These are phyloP conservation scores for Cystoderma amianthinum DNA, from an alignment of 768 basidiomycete species.

Conservation along the genomic window DNA sequence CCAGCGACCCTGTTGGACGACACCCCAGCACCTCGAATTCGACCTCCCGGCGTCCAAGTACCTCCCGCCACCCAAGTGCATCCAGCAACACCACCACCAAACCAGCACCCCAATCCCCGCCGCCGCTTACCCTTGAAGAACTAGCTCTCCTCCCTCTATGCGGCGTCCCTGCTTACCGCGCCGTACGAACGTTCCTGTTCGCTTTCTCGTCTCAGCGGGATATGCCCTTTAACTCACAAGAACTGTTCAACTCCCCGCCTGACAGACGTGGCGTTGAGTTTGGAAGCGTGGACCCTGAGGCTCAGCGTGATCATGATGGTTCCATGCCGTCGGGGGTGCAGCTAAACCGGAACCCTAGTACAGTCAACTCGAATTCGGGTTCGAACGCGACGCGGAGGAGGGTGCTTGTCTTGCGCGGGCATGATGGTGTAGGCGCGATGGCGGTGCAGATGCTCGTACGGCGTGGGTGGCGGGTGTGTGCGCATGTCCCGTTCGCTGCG, in stretches of 20 bases:
- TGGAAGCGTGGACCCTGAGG: not conserved
- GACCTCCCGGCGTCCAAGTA: constrained; percentile 9
- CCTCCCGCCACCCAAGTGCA: constrained; percentile 3
- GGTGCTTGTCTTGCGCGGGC: constrained; percentile 62
- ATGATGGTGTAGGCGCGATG: constrained; percentile 71
- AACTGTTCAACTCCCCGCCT: too few species aligned
- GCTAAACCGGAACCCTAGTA: not conserved
- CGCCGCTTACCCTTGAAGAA: constrained; percentile 50
- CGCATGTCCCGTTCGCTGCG: constrained; percentile 43
- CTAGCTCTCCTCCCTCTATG: constrained; percentile 75
- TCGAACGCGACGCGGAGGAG: constrained; percentile 15
- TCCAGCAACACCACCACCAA: constrained; percentile 2
- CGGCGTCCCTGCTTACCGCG: constrained; percentile 79
- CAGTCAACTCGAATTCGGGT: not conserved
- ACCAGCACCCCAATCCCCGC: constrained; percentile 1
- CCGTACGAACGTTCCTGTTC: constrained; percentile 60
- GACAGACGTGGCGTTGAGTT: not conserved
- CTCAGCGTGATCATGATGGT: not conserved
- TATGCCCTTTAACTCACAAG: not conserved
- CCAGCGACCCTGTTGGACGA: too few species aligned
- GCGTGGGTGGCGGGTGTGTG: constrained; percentile 69
- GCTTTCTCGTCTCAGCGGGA: constrained; percentile 28
- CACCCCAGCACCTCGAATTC: not conserved
- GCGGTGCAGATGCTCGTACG: constrained; percentile 70
- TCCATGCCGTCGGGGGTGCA: not conserved